These are phyloP conservation scores for Trypanosoma rangeli DNA, from an alignment of 208 protist species.

Conservation along the genomic window DNA sequence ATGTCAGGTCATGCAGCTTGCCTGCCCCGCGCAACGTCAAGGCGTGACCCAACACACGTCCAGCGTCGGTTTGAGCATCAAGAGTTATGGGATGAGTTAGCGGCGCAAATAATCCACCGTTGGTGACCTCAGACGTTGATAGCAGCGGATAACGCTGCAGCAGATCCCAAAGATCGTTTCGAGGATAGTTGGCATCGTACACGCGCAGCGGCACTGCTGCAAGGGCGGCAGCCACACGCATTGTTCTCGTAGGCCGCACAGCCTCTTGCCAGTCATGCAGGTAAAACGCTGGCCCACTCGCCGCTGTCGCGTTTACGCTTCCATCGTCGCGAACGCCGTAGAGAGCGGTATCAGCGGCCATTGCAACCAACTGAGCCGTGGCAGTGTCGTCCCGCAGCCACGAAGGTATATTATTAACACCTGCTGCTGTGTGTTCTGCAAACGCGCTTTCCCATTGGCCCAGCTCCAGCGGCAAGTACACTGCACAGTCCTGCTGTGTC, in stretches of 20 bases:
- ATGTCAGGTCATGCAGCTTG: slow-evolving; percentile 41
- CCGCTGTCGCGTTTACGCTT: not conserved
- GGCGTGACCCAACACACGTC: slow-evolving; percentile 70
- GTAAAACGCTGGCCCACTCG: slow-evolving; percentile 56
- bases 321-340: slow-evolving; percentile 71
- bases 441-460: slow-evolving; percentile 62
- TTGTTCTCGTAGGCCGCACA: slow-evolving; percentile 49
- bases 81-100: slow-evolving; percentile 58
- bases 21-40: slow-evolving; percentile 69
- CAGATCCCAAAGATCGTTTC: slow-evolving; percentile 63
- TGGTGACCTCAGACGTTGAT: not conserved
- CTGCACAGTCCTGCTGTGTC: slow-evolving; percentile 41
- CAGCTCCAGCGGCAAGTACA: slow-evolving; percentile 74
- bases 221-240: slow-evolving; percentile 64
- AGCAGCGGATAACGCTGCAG: slow-evolving; percentile 56
- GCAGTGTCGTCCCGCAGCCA: slow-evolving; percentile 75
- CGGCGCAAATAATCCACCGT: slow-evolving; percentile 36
- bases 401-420: not conserved
- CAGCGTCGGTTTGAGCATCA: slow-evolving; percentile 33
- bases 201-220: slow-evolving; percentile 59
- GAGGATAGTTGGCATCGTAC: slow-evolving; percentile 12
- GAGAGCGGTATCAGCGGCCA: slow-evolving; percentile 63
- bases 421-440: not conserved
- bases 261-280: slow-evolving; percentile 68
- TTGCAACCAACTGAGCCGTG: slow-evolving; percentile 77